phyloP scores from a whole-genome alignment of 202 grass and related monocot genomes.

The Dendrocalamus latiflorus region DNA sequence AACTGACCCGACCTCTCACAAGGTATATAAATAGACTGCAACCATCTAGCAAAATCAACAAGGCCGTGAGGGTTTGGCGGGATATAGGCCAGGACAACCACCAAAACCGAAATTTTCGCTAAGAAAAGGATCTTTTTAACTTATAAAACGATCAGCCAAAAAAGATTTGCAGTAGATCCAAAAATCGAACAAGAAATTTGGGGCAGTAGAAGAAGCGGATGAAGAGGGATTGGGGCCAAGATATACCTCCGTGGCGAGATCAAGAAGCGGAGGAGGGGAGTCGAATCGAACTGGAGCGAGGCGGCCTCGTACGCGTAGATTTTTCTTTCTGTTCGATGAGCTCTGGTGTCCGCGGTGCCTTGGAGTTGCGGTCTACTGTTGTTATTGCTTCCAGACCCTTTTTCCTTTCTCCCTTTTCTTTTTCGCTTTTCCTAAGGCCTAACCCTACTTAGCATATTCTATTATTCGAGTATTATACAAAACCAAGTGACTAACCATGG shows the following conservation, averaged over 20 bases:
- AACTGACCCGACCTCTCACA: too few species aligned
- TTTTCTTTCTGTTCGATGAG: background rate
- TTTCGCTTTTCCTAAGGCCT: too few species aligned
- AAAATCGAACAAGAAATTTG: background rate
- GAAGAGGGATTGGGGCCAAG: background rate
- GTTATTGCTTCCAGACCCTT: too few species aligned
- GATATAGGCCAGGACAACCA: background rate
- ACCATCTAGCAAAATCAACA: too few species aligned
- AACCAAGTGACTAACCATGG: too few species aligned
- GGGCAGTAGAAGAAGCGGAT: background rate
- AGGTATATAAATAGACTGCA: too few species aligned
- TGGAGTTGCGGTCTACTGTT: background rate
- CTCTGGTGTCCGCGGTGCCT: conserved; percentile 26
- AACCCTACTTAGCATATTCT: too few species aligned
- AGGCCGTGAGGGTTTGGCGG: background rate
- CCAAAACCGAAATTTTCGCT: background rate
- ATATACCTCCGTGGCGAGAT: conserved; percentile 27
- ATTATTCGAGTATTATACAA: too few species aligned
- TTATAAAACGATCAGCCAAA: background rate
- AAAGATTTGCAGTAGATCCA: background rate
- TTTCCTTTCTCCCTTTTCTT: too few species aligned
- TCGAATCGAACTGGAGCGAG: conserved; percentile 23
- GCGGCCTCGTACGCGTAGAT: conserved; percentile 17
- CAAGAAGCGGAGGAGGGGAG: background rate
- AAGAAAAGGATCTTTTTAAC: background rate